Conservation (phyloP, 306 rosid species). For the Cicer yamashitae region DNA sequence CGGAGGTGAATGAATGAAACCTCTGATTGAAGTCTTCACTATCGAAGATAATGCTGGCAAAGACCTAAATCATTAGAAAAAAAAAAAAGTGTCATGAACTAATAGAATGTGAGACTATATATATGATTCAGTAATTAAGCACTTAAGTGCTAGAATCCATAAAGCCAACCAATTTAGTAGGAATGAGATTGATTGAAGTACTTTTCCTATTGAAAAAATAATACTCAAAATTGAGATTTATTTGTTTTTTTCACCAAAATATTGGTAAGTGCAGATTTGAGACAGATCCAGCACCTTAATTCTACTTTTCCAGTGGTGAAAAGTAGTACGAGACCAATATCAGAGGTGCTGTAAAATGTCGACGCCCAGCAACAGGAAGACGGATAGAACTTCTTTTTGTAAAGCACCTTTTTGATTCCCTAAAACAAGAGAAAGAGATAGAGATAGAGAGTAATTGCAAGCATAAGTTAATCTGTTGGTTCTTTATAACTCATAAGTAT, state of each 20-base stretch:
- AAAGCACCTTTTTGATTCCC: conserved; percentile 88
- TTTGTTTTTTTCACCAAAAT: no score
- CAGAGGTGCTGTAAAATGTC: conserved; percentile 58
- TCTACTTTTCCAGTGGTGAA: conserved; percentile 73
- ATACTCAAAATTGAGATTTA: no score
- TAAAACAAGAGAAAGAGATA: conserved; percentile 38
- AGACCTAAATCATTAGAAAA: conserved; percentile 55
- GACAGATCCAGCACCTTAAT: conserved; percentile 62
- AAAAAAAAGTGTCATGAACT: conserved; percentile 2
- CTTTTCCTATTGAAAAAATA: no score
- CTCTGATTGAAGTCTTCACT: conserved; percentile 73
- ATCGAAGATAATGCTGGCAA: conserved; percentile 73
- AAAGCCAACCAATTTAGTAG: no score
- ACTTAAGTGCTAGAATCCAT: no score
- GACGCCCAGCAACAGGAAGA: conserved; percentile 92
- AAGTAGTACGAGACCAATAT: conserved; percentile 63
- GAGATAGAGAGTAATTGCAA: neutral
- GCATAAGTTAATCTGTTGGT: conserved; percentile 33
- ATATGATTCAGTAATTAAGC: neutral
- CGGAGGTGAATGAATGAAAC: conserved; percentile 66
- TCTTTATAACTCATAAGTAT: conserved; percentile 15
- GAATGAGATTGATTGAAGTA: no score
- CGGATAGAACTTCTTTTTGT: conserved; percentile 79
- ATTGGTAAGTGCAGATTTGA: neutral
- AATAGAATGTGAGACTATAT: conserved; percentile 9